phyloP scores from a whole-genome alignment of 2,329 filamentous ascomycete genomes.

The Trichophyton equinum region DNA sequence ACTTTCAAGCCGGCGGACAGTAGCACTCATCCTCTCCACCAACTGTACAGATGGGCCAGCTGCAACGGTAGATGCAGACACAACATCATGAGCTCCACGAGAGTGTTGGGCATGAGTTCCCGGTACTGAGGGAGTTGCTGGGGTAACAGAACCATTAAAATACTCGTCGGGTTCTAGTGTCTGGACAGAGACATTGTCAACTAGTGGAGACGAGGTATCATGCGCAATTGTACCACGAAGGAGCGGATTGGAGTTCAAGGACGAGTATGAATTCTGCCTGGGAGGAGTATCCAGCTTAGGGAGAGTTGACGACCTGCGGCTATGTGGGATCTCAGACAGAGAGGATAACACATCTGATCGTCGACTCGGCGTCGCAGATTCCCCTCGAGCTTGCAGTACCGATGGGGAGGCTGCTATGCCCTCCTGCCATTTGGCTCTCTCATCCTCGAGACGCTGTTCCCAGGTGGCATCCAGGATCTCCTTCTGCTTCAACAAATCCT shows the following conservation, averaged over 20 bases:
- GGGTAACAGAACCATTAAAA: slow-evolving; percentile 24
- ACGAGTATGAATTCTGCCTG: slow-evolving; percentile 37
- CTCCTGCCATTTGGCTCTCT: slow-evolving; percentile 47
- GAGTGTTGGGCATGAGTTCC: slow-evolving; percentile 26
- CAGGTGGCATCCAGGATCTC: slow-evolving; percentile 46
- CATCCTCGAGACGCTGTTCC: slow-evolving; percentile 50
- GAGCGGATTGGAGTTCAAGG: slow-evolving; percentile 18
- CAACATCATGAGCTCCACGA: slow-evolving; percentile 66
- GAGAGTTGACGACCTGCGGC: slow-evolving; percentile 31
- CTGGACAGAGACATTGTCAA: slow-evolving; percentile 34
- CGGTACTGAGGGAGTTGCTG: slow-evolving; percentile 28
- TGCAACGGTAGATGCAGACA: slow-evolving; percentile 77
- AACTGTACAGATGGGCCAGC: slow-evolving; percentile 89
- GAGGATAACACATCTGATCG: slow-evolving; percentile 26
- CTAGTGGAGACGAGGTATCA: slow-evolving; percentile 1
- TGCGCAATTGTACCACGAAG: slow-evolving; percentile 25
- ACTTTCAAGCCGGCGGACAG: slow-evolving; percentile 77
- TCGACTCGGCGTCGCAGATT: slow-evolving; percentile 32
- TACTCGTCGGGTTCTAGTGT: slow-evolving; percentile 40
- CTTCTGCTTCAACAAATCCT: slow-evolving; percentile 47
- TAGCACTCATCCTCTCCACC: slow-evolving; percentile 89
- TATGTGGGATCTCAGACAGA: slow-evolving; percentile 24
- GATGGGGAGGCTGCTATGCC: slow-evolving; percentile 24
- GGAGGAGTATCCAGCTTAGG: slow-evolving; percentile 28
- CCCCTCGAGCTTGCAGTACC: slow-evolving; percentile 27